Conservation (phyloP, 148 eudicot genomes). For the Camellia lanceoleosa region DNA sequence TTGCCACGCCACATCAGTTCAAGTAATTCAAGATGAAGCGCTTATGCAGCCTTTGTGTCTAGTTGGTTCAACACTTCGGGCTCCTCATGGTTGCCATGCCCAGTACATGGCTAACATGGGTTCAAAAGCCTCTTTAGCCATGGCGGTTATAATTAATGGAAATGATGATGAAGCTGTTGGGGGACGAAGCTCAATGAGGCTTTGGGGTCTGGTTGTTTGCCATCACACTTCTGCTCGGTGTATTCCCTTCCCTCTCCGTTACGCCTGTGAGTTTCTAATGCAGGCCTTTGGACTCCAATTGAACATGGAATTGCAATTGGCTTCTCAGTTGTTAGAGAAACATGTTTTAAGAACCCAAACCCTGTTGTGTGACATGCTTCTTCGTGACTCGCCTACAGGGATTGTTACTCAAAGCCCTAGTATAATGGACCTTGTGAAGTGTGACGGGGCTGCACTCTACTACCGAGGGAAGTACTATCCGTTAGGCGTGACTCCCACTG, state of each 20-base stretch:
- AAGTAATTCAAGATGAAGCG: constrained; percentile 66
- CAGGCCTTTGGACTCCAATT: constrained; percentile 91
- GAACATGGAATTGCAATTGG: constrained; percentile 88
- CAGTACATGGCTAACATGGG: constrained; percentile 99
- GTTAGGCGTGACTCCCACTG: constrained; percentile 79
- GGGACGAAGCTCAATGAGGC: constrained; percentile 55
- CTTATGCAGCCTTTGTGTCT: constrained; percentile 70
- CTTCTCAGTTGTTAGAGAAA: constrained; percentile 68
- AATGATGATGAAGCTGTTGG: constrained; percentile 55
- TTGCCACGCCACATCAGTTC: constrained; percentile 65
- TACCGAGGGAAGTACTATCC: constrained; percentile 71
- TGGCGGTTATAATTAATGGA: constrained; percentile 87
- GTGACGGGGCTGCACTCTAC: constrained; percentile 90
- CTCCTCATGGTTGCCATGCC: constrained; percentile 94
- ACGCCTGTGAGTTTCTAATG: constrained; percentile 97
- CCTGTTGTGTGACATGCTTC: constrained; percentile 87
- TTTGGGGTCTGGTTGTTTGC: constrained; percentile 97
- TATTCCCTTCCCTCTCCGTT: constrained; percentile 83
- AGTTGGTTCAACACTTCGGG: constrained; percentile 91
- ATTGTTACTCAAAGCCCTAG: constrained; percentile 86
- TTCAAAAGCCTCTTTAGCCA: constrained; percentile 72
- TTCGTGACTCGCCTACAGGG: constrained; percentile 79
- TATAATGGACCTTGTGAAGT: constrained; percentile 86
- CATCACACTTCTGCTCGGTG: constrained; percentile 83
- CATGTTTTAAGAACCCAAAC: constrained; percentile 82